Evolutionary conservation across 805 yeast species (phyloP).

Genomic region (Middelhovenomyces tepae): DNA sequence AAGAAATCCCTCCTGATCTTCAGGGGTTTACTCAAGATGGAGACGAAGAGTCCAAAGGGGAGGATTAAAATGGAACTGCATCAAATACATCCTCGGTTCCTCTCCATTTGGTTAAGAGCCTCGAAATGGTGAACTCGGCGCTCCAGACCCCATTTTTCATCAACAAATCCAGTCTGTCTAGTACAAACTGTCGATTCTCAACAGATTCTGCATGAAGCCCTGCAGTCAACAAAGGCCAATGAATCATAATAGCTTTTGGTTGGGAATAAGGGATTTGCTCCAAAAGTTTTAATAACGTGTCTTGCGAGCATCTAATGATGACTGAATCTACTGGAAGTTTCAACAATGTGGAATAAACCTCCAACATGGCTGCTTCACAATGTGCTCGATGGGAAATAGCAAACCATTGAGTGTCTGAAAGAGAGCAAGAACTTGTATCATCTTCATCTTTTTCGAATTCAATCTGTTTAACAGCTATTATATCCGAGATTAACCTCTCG

Average conservation of each 20-base stretch:
- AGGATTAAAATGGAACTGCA: slow-evolving; percentile 17
- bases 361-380: slow-evolving; percentile 1
- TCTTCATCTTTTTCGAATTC: no score
- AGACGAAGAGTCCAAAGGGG: slow-evolving; percentile 29
- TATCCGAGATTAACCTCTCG: slow-evolving; percentile 1
- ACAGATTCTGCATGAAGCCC: background rate
- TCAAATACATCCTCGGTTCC: slow-evolving; percentile 1
- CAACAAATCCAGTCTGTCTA: slow-evolving; percentile 1
- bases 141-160: background rate
- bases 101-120: background rate
- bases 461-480: background rate
- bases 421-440: slow-evolving; percentile 14
- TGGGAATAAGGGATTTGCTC: background rate
- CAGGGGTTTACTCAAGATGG: slow-evolving; percentile 31
- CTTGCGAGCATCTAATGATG: background rate
- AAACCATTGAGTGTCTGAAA: slow-evolving; percentile 5
- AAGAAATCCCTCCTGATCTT: slow-evolving; percentile 69
- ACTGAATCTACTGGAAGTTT: background rate
- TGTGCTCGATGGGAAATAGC: slow-evolving; percentile 3
- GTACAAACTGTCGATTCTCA: background rate
- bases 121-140: slow-evolving; percentile 1
- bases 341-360: background rate
- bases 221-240: slow-evolving; percentile 1
- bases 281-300: background rate
- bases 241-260: background rate